Percentiles rank a stretch among this genome's conserved stretches.
These are phyloP conservation scores for Vaccinium vitisidaea DNA, from an alignment of 148 eudicot genomes.

Conservation along the genomic window DNA sequence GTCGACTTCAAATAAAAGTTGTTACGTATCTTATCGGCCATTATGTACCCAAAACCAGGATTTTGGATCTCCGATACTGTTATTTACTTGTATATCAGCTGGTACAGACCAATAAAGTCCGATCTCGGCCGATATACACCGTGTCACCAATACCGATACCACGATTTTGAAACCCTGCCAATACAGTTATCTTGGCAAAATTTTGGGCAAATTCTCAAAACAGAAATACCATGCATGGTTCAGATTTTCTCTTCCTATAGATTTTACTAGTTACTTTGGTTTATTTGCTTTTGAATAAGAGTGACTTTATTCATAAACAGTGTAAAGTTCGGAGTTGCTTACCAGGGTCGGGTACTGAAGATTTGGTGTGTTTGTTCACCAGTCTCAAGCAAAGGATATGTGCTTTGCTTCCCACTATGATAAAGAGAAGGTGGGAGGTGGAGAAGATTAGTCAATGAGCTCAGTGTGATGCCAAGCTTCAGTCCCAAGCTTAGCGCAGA, in stretches of 20 bases:
- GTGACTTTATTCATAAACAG: background rate
- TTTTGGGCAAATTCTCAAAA: background rate
- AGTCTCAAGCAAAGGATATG: conserved; percentile 10
- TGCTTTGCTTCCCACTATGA: conserved; percentile 13
- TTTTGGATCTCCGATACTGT: too few species aligned
- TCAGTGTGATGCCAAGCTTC: conserved; percentile 12
- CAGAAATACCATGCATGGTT: background rate
- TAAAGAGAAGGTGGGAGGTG: conserved; percentile 10
- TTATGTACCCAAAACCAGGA: too few species aligned
- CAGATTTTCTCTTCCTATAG: background rate
- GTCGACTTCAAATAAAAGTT: background rate
- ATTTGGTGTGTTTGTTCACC: background rate
- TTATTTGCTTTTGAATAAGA: background rate
- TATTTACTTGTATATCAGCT: too few species aligned
- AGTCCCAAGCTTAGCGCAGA: conserved; percentile 7
- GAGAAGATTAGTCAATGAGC: conserved; percentile 10
- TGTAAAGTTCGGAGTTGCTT: background rate
- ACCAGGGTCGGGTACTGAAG: background rate
- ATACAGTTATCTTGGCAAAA: background rate
- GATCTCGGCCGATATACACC: too few species aligned
- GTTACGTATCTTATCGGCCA: too few species aligned
- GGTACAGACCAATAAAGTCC: too few species aligned
- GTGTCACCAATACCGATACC: too few species aligned
- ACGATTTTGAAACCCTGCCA: too few species aligned
- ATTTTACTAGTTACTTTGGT: background rate